A percentile compares a stretch with the other conserved stretches of the same genome.
These are phyloP conservation scores for Sonneratia caseolaris DNA, from an alignment of 345 rosid genomes.

Conservation along the genomic window DNA sequence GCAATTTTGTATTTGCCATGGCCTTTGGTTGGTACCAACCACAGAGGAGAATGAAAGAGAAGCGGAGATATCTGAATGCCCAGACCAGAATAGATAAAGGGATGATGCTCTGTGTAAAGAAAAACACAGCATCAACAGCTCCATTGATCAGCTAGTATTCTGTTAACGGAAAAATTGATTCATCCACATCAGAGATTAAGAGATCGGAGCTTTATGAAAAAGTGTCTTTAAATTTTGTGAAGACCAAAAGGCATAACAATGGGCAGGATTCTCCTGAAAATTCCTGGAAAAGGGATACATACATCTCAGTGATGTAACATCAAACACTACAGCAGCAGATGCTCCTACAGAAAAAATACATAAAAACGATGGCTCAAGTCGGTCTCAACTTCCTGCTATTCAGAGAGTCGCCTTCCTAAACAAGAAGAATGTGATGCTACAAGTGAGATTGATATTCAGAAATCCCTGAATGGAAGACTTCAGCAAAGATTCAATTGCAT, in stretches of 20 bases:
- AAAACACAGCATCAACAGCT: too few relatives aligned
- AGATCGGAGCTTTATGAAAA: background rate
- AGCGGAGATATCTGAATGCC: too few relatives aligned
- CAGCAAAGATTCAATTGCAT: background rate
- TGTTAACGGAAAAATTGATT: too few relatives aligned
- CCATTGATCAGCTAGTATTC: too few relatives aligned
- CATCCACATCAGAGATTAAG: too few relatives aligned
- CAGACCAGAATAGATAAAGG: too few relatives aligned
- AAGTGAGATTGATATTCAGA: background rate
- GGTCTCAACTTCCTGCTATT: background rate
- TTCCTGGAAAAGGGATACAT: background rate
- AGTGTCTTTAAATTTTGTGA: background rate
- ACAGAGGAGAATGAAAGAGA: too few relatives aligned
- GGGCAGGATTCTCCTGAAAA: background rate
- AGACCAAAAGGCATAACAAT: background rate
- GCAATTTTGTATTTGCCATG: too few relatives aligned
- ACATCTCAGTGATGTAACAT: background rate
- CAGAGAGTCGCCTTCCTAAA: background rate
- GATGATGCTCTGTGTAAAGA: too few relatives aligned
- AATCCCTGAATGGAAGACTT: background rate
- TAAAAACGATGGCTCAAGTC: background rate
- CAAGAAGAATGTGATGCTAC: background rate
- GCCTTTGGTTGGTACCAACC: too few relatives aligned
- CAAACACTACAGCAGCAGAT: background rate
- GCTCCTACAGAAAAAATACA: background rate